These are phyloP conservation scores for Obba rivulosa DNA, from an alignment of 768 basidiomycete genomes.

Conservation along the genomic window DNA sequence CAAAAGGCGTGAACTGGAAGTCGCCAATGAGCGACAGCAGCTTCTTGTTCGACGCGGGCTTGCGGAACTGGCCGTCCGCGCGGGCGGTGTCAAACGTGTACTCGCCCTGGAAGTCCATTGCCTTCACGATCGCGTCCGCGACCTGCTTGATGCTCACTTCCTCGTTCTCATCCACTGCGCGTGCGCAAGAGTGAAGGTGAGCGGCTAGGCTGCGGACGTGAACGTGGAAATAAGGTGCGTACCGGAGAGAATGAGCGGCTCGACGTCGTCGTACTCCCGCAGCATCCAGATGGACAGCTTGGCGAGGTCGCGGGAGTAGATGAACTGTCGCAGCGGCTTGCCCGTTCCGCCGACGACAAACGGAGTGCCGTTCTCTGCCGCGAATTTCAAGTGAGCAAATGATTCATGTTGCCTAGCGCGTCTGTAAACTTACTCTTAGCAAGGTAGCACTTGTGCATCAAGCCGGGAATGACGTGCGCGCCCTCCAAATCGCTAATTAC, in stretches of 20 bases:
- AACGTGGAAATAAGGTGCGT: slow-evolving; percentile 8
- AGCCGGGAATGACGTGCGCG: slow-evolving; percentile 90
- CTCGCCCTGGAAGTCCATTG: slow-evolving; percentile 72
- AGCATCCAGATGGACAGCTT: slow-evolving; percentile 93
- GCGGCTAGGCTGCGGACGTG: background rate
- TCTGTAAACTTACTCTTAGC: slow-evolving; percentile 64
- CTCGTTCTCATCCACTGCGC: slow-evolving; percentile 81
- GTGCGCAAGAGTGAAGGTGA: background rate
- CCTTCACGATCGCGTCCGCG: slow-evolving; percentile 85
- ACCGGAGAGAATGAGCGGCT: slow-evolving; percentile 91
- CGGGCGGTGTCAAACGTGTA: slow-evolving; percentile 77
- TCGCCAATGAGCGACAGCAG: slow-evolving; percentile 68
- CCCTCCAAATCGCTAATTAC: slow-evolving; percentile 70
- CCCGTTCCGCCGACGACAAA: slow-evolving; percentile 89
- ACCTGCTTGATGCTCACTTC: slow-evolving; percentile 92
- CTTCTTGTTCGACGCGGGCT: slow-evolving; percentile 93
- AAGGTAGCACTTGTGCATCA: slow-evolving; percentile 90
- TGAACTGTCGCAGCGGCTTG: slow-evolving; percentile 93
- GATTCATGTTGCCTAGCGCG: background rate
- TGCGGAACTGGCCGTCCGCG: slow-evolving; percentile 93
- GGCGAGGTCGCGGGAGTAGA: slow-evolving; percentile 94
- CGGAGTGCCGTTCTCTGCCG: slow-evolving; percentile 69
- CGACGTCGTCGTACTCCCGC: slow-evolving; percentile 86
- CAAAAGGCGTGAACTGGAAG: slow-evolving; percentile 91
- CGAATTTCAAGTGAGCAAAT: background rate